These are phyloP conservation scores for Polychaeton citri DNA, from an alignment of 2,329 filamentous ascomycete species.

Conservation along the genomic window DNA sequence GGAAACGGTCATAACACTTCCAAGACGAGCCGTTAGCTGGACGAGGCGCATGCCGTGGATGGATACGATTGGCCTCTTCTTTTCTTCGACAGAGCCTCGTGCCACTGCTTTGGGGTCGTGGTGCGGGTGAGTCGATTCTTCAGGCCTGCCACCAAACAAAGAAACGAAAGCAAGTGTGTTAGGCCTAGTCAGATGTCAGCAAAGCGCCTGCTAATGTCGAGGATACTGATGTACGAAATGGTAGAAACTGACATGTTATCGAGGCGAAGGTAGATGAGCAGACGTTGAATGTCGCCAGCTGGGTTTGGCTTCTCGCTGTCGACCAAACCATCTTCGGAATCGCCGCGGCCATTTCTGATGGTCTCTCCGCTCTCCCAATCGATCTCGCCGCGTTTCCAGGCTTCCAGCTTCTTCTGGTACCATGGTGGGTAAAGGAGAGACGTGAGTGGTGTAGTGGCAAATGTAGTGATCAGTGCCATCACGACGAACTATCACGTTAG, in stretches of 20 bases:
- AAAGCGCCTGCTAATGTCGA: too few species aligned
- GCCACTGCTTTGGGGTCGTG: conserved; percentile 11
- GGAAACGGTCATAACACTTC: conserved; percentile 87
- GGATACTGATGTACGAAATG: too few species aligned
- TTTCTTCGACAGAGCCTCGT: conserved; percentile 1
- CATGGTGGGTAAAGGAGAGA: conserved; percentile 60
- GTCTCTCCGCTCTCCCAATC: conserved; percentile 64
- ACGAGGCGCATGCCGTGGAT: conserved; percentile 74
- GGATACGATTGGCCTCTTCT: conserved; percentile 41
- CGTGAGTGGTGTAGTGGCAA: conserved; percentile 67
- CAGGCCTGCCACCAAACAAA: conserved; percentile 47
- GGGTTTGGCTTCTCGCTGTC: conserved; percentile 38
- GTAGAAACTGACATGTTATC: conserved; percentile 75
- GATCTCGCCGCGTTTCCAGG: conserved; percentile 73
- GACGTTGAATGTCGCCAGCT: conserved; percentile 42
- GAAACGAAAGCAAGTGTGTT: conserved; percentile 74
- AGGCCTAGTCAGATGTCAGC: too few species aligned
- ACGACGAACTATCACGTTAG: too few species aligned
- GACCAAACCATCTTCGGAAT: conserved; percentile 19
- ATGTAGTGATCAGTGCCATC: conserved; percentile 81
- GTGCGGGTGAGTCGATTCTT: conserved; percentile 25
- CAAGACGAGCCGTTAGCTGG: conserved; percentile 81
- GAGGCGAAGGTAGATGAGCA: conserved; percentile 71
- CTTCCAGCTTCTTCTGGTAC: conserved; percentile 61
- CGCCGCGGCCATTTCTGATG: conserved; percentile 16